Conservation (phyloP, 2,329 filamentous ascomycete genomes). For the Epichloe typhina region DNA sequence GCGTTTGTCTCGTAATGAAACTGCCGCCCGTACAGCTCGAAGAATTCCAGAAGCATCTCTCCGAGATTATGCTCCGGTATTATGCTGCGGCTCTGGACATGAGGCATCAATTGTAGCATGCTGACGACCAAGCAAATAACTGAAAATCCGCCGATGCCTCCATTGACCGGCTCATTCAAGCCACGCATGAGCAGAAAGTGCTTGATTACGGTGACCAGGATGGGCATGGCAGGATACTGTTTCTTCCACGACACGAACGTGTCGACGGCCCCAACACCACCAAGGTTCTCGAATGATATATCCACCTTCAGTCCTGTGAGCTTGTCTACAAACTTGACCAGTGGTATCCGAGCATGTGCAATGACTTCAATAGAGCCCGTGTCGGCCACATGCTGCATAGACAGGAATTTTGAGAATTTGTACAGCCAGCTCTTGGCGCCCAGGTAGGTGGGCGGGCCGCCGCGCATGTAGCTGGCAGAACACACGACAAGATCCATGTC, state of each 20-base stretch:
- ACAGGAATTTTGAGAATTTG: slow-evolving; percentile 49
- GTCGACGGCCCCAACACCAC: slow-evolving; percentile 64
- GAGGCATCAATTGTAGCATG: slow-evolving; percentile 69
- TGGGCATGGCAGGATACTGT: slow-evolving; percentile 71
- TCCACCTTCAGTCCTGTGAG: slow-evolving; percentile 74
- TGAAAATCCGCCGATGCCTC: slow-evolving; percentile 86
- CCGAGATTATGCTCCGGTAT: slow-evolving; percentile 57
- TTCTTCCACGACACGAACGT: slow-evolving; percentile 73
- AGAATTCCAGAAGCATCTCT: slow-evolving; percentile 71
- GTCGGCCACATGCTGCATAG: slow-evolving; percentile 41
- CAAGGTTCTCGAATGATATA: slow-evolving; percentile 85
- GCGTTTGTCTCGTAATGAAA: slow-evolving; percentile 60
- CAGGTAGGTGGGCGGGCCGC: slow-evolving; percentile 33
- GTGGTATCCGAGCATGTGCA: slow-evolving; percentile 62
- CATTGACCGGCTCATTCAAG: slow-evolving; percentile 81
- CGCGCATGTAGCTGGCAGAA: slow-evolving; percentile 40
- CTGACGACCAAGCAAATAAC: slow-evolving; percentile 89
- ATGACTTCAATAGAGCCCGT: slow-evolving; percentile 53
- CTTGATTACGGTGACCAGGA: slow-evolving; percentile 78
- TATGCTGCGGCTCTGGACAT: slow-evolving; percentile 48
- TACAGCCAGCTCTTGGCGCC: slow-evolving; percentile 44
- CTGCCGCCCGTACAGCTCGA: slow-evolving; percentile 75
- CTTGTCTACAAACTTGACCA: slow-evolving; percentile 80
- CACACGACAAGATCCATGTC: slow-evolving; percentile 92
- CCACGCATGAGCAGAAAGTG: slow-evolving; percentile 83